phyloP scores from a whole-genome alignment of 192 early-diverging fungal genomes.

The Linnemannia schmuckeri region DNA sequence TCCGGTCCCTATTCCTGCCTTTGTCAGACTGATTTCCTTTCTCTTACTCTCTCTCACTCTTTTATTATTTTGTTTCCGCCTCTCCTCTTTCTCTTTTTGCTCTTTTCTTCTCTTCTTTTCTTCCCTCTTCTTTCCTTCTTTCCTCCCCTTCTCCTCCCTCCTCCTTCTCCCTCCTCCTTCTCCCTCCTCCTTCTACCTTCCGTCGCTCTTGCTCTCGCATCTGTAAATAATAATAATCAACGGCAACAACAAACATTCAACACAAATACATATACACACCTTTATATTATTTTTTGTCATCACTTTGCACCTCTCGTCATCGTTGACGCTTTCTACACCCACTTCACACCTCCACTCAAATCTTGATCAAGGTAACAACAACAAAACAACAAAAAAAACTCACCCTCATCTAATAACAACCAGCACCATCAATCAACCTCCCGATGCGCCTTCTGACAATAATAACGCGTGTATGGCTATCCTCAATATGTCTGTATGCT shows the following conservation, averaged over 20 bases:
- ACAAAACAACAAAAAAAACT: background rate
- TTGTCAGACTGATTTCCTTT: background rate
- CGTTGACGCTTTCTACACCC: background rate
- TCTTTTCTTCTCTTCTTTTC: background rate
- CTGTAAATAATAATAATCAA: conserved; percentile 1
- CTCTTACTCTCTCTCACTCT: background rate
- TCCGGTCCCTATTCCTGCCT: background rate
- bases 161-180: background rate
- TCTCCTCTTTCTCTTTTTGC: background rate
- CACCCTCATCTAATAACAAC: background rate
- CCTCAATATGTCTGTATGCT: too few relatives aligned
- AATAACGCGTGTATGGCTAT: too few relatives aligned
- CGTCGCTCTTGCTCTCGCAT: background rate
- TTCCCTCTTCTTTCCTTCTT: background rate
- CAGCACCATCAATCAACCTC: too few relatives aligned
- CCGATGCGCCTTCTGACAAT: too few relatives aligned
- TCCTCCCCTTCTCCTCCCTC: background rate
- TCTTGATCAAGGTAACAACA: background rate
- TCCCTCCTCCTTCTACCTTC: background rate
- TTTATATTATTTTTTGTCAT: background rate
- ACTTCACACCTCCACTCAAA: background rate
- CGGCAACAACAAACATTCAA: background rate
- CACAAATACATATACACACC: background rate
- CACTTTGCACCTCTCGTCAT: background rate
- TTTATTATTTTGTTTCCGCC: background rate